phyloP scores from a whole-genome alignment of 164 flowering plant species.

The Liquidambar formosana region DNA sequence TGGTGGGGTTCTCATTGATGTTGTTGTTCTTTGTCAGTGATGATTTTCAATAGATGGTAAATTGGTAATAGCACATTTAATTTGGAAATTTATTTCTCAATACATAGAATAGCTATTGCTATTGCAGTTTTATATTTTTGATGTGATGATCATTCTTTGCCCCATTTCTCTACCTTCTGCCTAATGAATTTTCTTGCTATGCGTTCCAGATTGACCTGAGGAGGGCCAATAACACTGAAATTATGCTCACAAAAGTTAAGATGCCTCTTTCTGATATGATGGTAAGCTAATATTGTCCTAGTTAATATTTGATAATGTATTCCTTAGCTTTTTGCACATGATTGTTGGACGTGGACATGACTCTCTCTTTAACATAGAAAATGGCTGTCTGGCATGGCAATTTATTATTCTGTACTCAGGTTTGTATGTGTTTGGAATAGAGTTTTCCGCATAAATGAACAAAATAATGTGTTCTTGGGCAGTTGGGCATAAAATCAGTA shows the following conservation, averaged over 20 bases:
- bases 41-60: constrained; percentile 5
- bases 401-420: too few species aligned
- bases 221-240: constrained; percentile 83
- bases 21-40: not conserved
- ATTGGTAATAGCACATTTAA: not conserved
- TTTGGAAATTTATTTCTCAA: not conserved
- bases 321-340: not conserved
- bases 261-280: constrained; percentile 87
- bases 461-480: too few species aligned
- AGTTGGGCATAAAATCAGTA: too few species aligned
- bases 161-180: constrained; percentile 8
- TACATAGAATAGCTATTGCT: not conserved
- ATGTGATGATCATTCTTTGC: not conserved
- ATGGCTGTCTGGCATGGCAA: not conserved
- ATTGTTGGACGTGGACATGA: too few species aligned
- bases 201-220: constrained; percentile 68
- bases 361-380: not conserved
- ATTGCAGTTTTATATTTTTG: not conserved
- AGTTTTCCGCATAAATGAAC: too few species aligned
- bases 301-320: not conserved
- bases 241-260: constrained; percentile 93
- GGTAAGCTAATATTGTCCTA: constrained; percentile 44
- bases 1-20: not conserved
- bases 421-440: too few species aligned
- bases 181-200: constrained; percentile 4